A percentile compares a stretch with the other conserved stretches of the same genome.
phyloP scores from a whole-genome alignment of 1,284 basidiomycete genomes.

The Naganishia sp. region DNA sequence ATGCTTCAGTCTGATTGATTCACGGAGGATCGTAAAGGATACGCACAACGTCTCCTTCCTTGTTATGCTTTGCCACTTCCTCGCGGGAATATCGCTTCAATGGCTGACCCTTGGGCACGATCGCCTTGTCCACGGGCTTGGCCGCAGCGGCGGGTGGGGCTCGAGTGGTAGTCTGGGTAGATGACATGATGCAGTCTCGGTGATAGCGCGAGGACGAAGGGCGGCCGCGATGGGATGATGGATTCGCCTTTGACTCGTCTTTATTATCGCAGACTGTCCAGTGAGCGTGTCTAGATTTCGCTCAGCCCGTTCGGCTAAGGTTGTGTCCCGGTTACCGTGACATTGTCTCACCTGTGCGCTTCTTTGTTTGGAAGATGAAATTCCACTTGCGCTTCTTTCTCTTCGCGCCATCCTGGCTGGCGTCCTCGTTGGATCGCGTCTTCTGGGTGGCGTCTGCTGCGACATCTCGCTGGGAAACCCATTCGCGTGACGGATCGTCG shows the following conservation, averaged over 20 bases:
- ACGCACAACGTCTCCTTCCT: slow-evolving; percentile 63
- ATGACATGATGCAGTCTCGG: background rate
- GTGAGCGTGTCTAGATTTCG: no score
- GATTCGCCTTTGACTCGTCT: background rate
- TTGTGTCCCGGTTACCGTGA: no score
- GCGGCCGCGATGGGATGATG: background rate
- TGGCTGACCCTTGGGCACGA: slow-evolving; percentile 25
- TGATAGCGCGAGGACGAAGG: background rate
- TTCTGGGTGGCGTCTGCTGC: background rate
- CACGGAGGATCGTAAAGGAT: background rate
- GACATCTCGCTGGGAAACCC: background rate
- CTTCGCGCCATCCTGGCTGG: background rate
- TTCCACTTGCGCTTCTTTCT: background rate
- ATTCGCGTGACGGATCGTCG: no score
- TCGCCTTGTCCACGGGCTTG: slow-evolving; percentile 29
- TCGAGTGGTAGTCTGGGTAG: slow-evolving; percentile 15
- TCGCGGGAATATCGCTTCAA: slow-evolving; percentile 51
- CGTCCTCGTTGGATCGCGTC: no score
- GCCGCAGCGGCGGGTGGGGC: slow-evolving; percentile 17
- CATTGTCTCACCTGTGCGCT: no score
- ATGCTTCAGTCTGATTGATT: background rate
- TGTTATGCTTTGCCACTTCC: slow-evolving; percentile 67
- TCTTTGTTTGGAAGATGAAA: no score
- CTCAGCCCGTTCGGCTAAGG: no score
- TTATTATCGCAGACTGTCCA: no score